phyloP scores from a whole-genome alignment of 139 green algal species.

The Volvox reticuliferus region DNA sequence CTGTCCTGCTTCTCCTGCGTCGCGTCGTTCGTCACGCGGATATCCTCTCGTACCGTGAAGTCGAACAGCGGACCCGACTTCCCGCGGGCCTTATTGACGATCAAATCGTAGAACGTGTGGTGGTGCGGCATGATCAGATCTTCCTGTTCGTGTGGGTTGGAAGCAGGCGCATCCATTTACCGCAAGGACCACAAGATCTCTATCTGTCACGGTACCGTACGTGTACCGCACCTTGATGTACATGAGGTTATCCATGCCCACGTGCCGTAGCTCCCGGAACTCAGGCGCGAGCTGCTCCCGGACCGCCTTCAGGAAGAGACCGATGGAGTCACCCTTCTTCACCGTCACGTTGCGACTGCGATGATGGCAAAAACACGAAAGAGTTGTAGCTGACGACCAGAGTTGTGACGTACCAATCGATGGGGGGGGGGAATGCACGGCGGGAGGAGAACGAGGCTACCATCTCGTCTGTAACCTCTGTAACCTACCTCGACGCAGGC shows the following conservation, averaged over 20 bases:
- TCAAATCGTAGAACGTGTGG: conserved; percentile 97
- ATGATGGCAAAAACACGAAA: too few relatives aligned
- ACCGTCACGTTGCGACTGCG: conserved; percentile 59
- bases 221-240: conserved; percentile 90
- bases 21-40: conserved; percentile 86
- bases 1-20: conserved; percentile 89
- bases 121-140: conserved; percentile 92
- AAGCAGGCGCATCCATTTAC: too few relatives aligned
- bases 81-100: conserved; percentile 92
- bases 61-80: conserved; percentile 96
- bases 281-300: conserved; percentile 88
- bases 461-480: too few relatives aligned
- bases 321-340: conserved; percentile 77
- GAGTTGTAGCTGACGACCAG: too few relatives aligned
- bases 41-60: conserved; percentile 94
- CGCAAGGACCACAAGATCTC: background rate
- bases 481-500: too few relatives aligned
- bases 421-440: too few relatives aligned
- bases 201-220: background rate
- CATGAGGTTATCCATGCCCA: conserved; percentile 87
- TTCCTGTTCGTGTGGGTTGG: conserved; percentile 1
- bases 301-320: conserved; percentile 89
- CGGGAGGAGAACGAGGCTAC: too few relatives aligned
- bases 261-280: conserved; percentile 90
- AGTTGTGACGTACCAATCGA: too few relatives aligned